Percentiles rank a stretch among this genome's conserved stretches.
phyloP scores from a whole-genome alignment of 1,284 basidiomycete species.

The Calocybe gambosa region DNA sequence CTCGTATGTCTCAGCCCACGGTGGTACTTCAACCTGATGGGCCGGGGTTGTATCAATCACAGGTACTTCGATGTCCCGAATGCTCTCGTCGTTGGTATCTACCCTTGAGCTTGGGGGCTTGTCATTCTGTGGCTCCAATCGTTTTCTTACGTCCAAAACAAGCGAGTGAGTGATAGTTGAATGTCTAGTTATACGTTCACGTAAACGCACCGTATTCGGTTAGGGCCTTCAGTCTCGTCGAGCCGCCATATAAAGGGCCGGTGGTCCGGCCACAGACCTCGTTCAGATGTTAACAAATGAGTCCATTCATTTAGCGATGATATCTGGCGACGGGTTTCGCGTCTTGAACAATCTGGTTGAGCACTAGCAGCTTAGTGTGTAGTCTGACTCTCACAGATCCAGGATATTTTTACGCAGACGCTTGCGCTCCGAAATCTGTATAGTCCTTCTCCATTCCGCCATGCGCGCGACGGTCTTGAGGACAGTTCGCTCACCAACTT shows the following conservation, averaged over 20 bases:
- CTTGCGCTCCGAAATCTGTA: conserved; percentile 62
- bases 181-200: background rate
- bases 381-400: conserved; percentile 51
- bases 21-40: conserved; percentile 60
- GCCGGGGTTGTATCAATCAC: conserved; percentile 56
- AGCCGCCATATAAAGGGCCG: conserved; percentile 59
- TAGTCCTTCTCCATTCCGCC: conserved; percentile 64
- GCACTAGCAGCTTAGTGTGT: conserved; percentile 1
- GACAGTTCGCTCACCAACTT: conserved; percentile 55
- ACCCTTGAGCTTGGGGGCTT: conserved; percentile 45
- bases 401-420: conserved; percentile 60
- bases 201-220: conserved; percentile 66
- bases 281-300: conserved; percentile 55
- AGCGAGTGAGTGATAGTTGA: background rate
- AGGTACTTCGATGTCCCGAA: conserved; percentile 53
- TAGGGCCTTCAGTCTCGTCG: conserved; percentile 86
- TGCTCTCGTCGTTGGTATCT: conserved; percentile 37
- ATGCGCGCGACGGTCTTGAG: conserved; percentile 57
- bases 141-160: conserved; percentile 45
- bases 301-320: conserved; percentile 55
- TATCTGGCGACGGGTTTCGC: conserved; percentile 66
- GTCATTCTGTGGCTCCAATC: conserved; percentile 59
- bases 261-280: conserved; percentile 74
- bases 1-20: conserved; percentile 78
- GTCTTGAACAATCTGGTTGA: conserved; percentile 34